Base-by-base conservation (phyloP, 2,329 filamentous ascomycete species). In the Oidium heveae region DNA sequence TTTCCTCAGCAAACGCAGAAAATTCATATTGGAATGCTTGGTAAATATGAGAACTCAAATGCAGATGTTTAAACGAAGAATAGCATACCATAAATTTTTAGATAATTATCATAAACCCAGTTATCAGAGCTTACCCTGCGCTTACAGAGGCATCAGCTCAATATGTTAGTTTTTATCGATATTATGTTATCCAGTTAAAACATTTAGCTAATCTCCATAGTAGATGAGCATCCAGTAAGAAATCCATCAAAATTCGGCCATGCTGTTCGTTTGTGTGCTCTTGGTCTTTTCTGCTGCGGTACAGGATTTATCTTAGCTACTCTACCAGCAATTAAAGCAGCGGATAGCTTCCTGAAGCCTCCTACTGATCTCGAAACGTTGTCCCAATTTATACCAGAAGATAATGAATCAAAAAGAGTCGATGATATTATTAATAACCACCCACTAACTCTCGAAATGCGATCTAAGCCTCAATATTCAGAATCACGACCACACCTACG, bases 401-500 rank as follows among this genome's bases (percentile, higher is more conserved):
- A 78, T 64, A 74, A 74, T 12, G 61, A 65, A 44, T 68, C 69
- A 52, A 68, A 65, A 58, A 73, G 76, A 58, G 77, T 93, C 61
- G 82, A 95, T 60, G 72, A 77, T 9, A 75, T 77, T 63, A 86
- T 96, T 66, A 76, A 80, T 63, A 75, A 72, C 49, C 86, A 91
- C 69, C 82, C 86, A 0, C 66, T 94, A n/a, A 74, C 82, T 4
- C 66, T 72, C n/a, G 71, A 75, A 44, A 71, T 96, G 52, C 81
- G 88, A 50, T 67, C 68, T 18, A 74, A 84, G 61, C 71, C 79
- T 0, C 75, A 76, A 28, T 83, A 82, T 66, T 74, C 71, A 36
- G 87, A 94, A 66, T 82, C 82, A 36, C 77, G 91, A 43, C 89
- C 89, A 12, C 86, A 94, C 65, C 71, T 95, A 65, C 91, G 88